These are phyloP conservation scores for Mikania micrantha DNA, from an alignment of 129 eudicot genomes.

Conservation along the genomic window DNA sequence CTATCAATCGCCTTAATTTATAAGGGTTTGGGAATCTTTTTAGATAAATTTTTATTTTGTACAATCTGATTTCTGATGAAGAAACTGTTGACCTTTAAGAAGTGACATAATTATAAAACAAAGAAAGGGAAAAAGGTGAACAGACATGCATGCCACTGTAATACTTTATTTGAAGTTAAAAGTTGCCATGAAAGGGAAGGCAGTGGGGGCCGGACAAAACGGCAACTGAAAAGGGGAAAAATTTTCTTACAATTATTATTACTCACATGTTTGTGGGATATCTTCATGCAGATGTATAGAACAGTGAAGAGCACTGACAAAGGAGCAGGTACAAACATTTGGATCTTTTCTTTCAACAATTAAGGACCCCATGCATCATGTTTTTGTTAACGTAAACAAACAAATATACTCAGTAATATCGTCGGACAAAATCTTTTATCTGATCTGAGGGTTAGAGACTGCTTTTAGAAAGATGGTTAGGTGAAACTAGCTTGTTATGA, in stretches of 20 bases:
- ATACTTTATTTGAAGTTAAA: constrained; percentile 9
- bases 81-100: constrained; percentile 3
- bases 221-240: constrained; percentile 35
- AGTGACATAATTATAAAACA: neutral
- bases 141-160: constrained; percentile 12
- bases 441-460: too few species aligned
- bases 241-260: neutral
- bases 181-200: constrained; percentile 9
- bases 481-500: constrained; percentile 5
- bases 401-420: too few species aligned
- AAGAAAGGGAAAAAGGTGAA: neutral
- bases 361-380: constrained; percentile 21
- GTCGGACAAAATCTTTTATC: too few species aligned
- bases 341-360: constrained; percentile 16
- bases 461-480: too few species aligned
- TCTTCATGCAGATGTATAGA: constrained; percentile 90
- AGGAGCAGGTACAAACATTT: constrained; percentile 52
- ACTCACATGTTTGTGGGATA: constrained; percentile 19
- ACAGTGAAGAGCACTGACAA: constrained; percentile 96
- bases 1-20: neutral
- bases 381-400: too few species aligned
- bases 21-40: neutral
- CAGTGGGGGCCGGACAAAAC: constrained; percentile 30
- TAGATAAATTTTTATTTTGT: neutral
- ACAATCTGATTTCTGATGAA: neutral